Evolutionary conservation across 2,329 filamentous ascomycete species (phyloP).

Genomic region (Purpureocillium lavendulum): DNA sequence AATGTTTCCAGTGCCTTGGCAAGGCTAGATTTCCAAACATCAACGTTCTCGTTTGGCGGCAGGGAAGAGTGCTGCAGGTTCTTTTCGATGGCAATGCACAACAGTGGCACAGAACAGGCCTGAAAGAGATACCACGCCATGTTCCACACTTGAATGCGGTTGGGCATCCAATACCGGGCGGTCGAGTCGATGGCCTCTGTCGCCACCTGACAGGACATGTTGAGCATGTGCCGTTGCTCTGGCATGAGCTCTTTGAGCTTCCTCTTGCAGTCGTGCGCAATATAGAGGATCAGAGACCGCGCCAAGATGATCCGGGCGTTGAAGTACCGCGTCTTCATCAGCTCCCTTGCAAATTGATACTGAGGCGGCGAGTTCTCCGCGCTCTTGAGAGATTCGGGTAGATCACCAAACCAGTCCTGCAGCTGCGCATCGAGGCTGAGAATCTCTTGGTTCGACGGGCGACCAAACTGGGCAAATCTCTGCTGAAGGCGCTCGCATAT

Average conservation of each 20-base stretch:
- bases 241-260: constrained; percentile 7
- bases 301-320: constrained; percentile 18
- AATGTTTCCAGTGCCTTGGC: constrained; percentile 16
- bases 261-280: constrained; percentile 13
- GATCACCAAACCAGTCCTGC: constrained; percentile 14
- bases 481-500: constrained; percentile 20
- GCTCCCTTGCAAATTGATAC: constrained; percentile 16
- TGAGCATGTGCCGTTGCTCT: constrained; percentile 13
- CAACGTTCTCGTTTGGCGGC: constrained; percentile 4
- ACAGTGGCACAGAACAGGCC: constrained; percentile 19
- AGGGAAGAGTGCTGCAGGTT: constrained; percentile 6
- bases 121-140: constrained; percentile 23
- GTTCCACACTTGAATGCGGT: constrained; percentile 22
- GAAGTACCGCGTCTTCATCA: constrained; percentile 20
- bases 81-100: constrained; percentile 18
- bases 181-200: constrained; percentile 20
- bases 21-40: constrained; percentile 13
- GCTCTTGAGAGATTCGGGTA: constrained; percentile 13
- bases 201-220: constrained; percentile 16
- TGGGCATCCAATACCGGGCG: constrained; percentile 21
- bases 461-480: constrained; percentile 17
- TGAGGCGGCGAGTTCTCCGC: constrained; percentile 14
- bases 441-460: constrained; percentile 15
- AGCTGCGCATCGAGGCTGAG: constrained; percentile 18
- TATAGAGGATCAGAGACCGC: constrained; percentile 13